phyloP scores from a whole-genome alignment of 345 rosid genomes.

The Rhodomyrtus tomentosa region DNA sequence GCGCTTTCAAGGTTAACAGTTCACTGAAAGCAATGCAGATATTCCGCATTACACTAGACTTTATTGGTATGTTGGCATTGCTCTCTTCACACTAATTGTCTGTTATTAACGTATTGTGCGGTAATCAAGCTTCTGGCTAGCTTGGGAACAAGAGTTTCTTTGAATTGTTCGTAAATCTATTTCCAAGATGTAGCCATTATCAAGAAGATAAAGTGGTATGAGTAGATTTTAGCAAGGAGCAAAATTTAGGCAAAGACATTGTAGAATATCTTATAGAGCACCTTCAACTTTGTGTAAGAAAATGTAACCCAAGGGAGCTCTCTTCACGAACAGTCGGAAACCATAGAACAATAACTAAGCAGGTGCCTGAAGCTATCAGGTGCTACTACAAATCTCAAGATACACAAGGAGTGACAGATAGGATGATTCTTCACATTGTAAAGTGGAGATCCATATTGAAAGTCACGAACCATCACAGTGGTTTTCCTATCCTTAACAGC shows the following conservation, averaged over 20 bases:
- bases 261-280: neutral
- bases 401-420: neutral
- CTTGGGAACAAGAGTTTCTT: neutral
- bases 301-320: neutral
- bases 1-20: constrained; percentile 38
- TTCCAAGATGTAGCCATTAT: neutral
- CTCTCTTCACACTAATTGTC: neutral
- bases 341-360: neutral
- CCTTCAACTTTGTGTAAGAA: neutral
- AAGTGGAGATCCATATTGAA: neutral
- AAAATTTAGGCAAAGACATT: neutral
- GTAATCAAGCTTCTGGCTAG: neutral
- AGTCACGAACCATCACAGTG: neutral
- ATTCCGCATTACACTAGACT: constrained; percentile 54
- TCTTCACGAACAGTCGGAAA: neutral
- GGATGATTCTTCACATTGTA: neutral
- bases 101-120: neutral
- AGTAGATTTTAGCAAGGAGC: neutral
- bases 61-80: constrained; percentile 49
- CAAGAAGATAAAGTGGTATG: neutral
- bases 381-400: neutral
- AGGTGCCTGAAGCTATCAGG: neutral
- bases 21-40: constrained; percentile 67
- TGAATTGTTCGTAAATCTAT: neutral
- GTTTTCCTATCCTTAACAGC: neutral